These are phyloP conservation scores for Breviolum minutum DNA, from an alignment of 73 alveolate genomes.

Conservation along the genomic window DNA sequence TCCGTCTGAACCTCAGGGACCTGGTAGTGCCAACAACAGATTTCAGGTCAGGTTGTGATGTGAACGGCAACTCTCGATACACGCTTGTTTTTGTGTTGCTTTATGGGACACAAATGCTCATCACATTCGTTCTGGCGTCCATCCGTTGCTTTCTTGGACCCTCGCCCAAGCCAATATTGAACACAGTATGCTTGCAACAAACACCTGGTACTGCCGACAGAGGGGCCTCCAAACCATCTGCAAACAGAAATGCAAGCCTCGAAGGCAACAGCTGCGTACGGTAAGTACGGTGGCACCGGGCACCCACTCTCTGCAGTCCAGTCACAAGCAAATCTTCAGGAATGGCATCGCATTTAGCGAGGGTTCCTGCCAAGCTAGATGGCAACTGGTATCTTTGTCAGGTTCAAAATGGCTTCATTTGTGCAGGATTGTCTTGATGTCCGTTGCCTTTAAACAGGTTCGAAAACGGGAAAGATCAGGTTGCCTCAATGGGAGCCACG, in stretches of 20 bases:
- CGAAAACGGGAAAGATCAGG: conserved; percentile 59
- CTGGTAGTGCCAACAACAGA: background rate
- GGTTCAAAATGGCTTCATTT: background rate
- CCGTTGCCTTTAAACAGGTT: background rate
- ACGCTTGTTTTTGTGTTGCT: too few species aligned
- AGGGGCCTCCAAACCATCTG: conserved; percentile 14
- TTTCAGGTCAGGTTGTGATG: too few species aligned
- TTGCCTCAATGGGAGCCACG: conserved; percentile 5
- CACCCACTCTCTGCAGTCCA: background rate
- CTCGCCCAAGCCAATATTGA: background rate
- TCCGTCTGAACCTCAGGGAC: background rate
- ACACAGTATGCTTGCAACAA: background rate
- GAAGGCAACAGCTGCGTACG: background rate
- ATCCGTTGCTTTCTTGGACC: background rate
- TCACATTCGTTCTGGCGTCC: background rate
- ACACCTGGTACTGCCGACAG: background rate
- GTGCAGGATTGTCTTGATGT: background rate
- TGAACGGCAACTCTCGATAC: too few species aligned
- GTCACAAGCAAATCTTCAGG: conserved; percentile 56
- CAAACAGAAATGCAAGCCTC: conserved; percentile 17
- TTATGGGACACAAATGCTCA: too few species aligned
- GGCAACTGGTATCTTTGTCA: background rate
- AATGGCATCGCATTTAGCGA: conserved; percentile 91
- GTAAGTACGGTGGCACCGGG: background rate
- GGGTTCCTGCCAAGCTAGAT: background rate